A percentile compares a stretch with the other conserved stretches of the same genome.
Conservation (phyloP, 2,329 filamentous ascomycete genomes). For the Exserohilum turcica region DNA sequence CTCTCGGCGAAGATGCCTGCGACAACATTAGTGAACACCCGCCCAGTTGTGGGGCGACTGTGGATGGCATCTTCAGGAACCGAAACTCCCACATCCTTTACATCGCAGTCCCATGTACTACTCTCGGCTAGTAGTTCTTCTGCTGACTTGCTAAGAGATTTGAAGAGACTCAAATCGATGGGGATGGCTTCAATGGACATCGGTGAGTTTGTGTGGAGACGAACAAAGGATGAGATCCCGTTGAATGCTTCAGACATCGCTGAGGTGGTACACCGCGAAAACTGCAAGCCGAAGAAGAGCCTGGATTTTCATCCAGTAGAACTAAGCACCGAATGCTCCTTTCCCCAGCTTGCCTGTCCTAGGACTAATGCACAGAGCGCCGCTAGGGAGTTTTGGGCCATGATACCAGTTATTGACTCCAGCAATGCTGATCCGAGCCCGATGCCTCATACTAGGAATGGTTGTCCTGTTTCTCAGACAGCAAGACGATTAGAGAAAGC, state of each 20-base stretch:
- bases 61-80: not conserved
- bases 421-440: not conserved
- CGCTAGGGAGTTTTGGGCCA: slow-evolving; percentile 5
- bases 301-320: not conserved
- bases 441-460: slow-evolving; percentile 1
- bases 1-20: not conserved
- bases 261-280: not conserved
- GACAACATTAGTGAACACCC: not conserved
- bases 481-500: not conserved
- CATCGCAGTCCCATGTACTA: not conserved
- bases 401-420: slow-evolving; percentile 1
- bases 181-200: not conserved
- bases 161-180: not conserved
- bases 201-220: not conserved
- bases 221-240: not conserved
- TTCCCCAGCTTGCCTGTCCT: slow-evolving; percentile 6
- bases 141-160: slow-evolving; percentile 3
- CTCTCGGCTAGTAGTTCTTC: not conserved
- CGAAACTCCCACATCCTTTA: slow-evolving; percentile 2
- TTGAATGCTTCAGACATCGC: slow-evolving; percentile 7
- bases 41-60: slow-evolving; percentile 1
- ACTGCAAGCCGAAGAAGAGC: not conserved
- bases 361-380: not conserved
- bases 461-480: not conserved
- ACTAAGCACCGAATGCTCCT: not conserved